A percentile compares a stretch with the other conserved stretches of the same genome.
These are phyloP conservation scores for Penicillium ucsense DNA, from an alignment of 495 filamentous ascomycete genomes.

Conservation along the genomic window DNA sequence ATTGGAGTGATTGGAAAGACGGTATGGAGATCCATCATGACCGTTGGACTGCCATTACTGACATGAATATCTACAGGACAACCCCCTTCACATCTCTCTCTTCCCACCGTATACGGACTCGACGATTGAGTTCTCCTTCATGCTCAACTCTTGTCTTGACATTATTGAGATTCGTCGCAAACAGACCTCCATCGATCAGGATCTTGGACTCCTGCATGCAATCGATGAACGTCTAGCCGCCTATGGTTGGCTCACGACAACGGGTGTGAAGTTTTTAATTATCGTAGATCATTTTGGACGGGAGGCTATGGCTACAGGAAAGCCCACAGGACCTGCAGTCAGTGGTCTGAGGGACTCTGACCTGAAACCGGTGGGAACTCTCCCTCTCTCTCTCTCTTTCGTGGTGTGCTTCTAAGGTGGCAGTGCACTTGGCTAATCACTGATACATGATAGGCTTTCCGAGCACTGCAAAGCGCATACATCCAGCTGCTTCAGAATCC, in stretches of 20 bases:
- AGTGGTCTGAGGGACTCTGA: slow-evolving; percentile 68
- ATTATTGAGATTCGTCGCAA: slow-evolving; percentile 79
- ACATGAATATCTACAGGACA: slow-evolving; percentile 53
- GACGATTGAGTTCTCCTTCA: slow-evolving; percentile 77
- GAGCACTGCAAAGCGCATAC: slow-evolving; percentile 83
- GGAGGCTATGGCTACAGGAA: slow-evolving; percentile 14
- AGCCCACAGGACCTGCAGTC: slow-evolving; percentile 24
- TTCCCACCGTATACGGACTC: slow-evolving; percentile 64
- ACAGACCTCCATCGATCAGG: slow-evolving; percentile 57
- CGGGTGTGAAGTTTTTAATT: slow-evolving; percentile 78
- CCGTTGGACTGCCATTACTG: background rate
- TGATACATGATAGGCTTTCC: slow-evolving; percentile 57
- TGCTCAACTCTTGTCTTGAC: slow-evolving; percentile 84
- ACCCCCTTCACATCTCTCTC: slow-evolving; percentile 85
- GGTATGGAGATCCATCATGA: slow-evolving; percentile 34
- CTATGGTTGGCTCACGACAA: slow-evolving; percentile 97
- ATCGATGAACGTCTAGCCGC: slow-evolving; percentile 84
- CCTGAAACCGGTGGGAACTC: slow-evolving; percentile 52
- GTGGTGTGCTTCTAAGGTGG: too few species aligned
- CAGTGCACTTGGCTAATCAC: slow-evolving; percentile 1
- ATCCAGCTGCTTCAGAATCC: slow-evolving; percentile 85
- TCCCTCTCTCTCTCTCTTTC: background rate
- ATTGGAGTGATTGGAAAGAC: slow-evolving; percentile 89
- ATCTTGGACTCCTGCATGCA: slow-evolving; percentile 84
- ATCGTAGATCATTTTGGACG: slow-evolving; percentile 78